Conservation (phyloP, 352 stramenopile genomes). For the Vaucheria bursata region DNA sequence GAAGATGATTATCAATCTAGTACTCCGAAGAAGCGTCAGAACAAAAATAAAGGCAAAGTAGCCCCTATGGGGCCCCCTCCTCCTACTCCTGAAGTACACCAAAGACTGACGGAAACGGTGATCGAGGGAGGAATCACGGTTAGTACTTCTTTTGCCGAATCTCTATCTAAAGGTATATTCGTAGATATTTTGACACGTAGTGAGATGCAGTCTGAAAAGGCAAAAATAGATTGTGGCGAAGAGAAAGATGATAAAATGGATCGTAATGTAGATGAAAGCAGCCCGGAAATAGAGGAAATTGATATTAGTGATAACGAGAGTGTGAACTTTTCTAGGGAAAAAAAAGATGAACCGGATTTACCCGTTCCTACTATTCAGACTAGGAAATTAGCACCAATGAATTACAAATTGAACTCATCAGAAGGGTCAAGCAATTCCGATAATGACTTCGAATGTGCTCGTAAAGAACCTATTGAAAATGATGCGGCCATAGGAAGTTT, state of each 20-base stretch:
- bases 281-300: too few relatives aligned
- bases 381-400: too few relatives aligned
- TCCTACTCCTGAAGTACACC: conserved; percentile 12
- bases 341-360: too few relatives aligned
- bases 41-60: conserved; percentile 23
- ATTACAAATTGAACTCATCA: too few relatives aligned
- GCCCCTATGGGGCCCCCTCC: conserved; percentile 14
- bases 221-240: neutral
- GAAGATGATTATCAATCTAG: conserved; percentile 54
- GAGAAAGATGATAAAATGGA: neutral
- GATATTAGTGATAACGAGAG: neutral
- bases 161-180: conserved; percentile 9
- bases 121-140: conserved; percentile 17
- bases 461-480: too few relatives aligned
- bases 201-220: conserved; percentile 5
- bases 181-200: too few relatives aligned
- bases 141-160: conserved; percentile 22
- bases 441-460: too few relatives aligned
- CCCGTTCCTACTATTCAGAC: too few relatives aligned
- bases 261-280: neutral
- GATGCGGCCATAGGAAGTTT: too few relatives aligned
- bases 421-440: too few relatives aligned
- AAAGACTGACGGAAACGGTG: conserved; percentile 14
- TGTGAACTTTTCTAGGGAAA: too few relatives aligned
- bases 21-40: conserved; percentile 48